Evolutionary conservation across 2,329 filamentous ascomycete genomes (phyloP), one percentile per base, ranked within the genome.

Genomic region (Cladophialophora exuberans): DNA sequence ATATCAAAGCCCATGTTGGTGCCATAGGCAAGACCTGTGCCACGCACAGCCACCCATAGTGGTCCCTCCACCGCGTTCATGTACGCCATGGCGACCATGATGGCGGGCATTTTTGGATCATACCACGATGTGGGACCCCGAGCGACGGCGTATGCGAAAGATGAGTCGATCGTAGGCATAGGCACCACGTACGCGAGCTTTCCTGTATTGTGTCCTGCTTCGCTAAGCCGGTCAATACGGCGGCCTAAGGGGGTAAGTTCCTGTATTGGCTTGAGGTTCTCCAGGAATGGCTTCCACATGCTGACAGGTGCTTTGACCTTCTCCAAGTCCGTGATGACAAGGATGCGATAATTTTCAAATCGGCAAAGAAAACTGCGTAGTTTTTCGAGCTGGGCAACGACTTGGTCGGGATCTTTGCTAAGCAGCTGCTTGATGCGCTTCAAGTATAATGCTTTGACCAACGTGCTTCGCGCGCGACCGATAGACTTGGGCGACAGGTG

Each of bases 11-110:
- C 81, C 67, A 97, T 96, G 65, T 82, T 84, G 1, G 88, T 87
- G 49, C 92, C 92, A 68, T 99, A 99, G 0, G 94, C 94, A 48
- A 97, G 85, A 39, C 94, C 94, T 38, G 90, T 94, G 52, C 94
- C 94, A 42, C 94, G 90, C 44, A 97, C 89, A 0, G 90, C 90
- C 60, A 88, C 88, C 93, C 94, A 97, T 26, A 99, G 83, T 0
- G 94, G 94, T 0, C 94, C 94, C 72, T 99, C 94, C 15, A 95
- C 88, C 1, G 91, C 86, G 68, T 97, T 92, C 57, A 99, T 86
- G 69, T 97, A 97, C 17, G 91, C 86, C 45, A 91, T 84, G 1
- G 93, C 91, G 6, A 99, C 92, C 70, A 96, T 83, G 47, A 96
- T 80, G 2, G 92, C 86, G 0, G 94, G 91, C 1, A 97, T 79